phyloP scores from a whole-genome alignment of 192 early-diverging fungal species.

The Podila epicladia region DNA sequence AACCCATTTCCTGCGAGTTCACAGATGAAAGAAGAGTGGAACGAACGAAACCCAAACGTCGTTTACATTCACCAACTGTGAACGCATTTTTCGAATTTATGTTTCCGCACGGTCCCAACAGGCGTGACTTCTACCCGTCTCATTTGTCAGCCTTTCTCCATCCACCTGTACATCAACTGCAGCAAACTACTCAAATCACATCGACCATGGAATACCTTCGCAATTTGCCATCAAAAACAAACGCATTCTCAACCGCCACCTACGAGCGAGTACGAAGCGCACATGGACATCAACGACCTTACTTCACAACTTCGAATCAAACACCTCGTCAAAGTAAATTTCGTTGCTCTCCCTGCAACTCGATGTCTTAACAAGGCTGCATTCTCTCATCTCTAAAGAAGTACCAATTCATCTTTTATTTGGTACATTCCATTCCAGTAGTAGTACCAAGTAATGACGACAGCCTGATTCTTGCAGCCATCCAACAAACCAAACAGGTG shows the following conservation, averaged over 20 bases:
- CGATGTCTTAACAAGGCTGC: neutral
- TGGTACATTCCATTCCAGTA: neutral
- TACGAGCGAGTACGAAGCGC: neutral
- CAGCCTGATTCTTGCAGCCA: neutral
- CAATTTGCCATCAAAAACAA: slow-evolving; percentile 1
- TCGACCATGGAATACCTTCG: neutral
- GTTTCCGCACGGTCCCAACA: too few relatives aligned
- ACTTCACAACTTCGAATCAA: neutral
- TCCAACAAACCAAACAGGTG: neutral
- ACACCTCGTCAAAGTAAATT: neutral
- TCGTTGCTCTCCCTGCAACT: neutral
- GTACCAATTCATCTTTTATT: neutral
- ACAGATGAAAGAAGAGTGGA: too few relatives aligned
- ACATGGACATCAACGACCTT: neutral
- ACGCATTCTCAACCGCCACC: slow-evolving; percentile 3
- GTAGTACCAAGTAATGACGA: neutral
- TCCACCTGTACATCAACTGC: neutral
- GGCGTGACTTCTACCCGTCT: too few relatives aligned
- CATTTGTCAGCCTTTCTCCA: neutral
- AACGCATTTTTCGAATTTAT: too few relatives aligned
- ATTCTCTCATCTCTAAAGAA: neutral
- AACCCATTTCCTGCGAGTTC: too few relatives aligned
- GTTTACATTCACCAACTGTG: too few relatives aligned
- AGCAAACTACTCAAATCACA: neutral
- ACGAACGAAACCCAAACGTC: too few relatives aligned